Percentiles rank a stretch among this genome's conserved stretches.
phyloP scores from a whole-genome alignment of 352 stramenopile genomes.

The Thraustochytrium striatum region DNA sequence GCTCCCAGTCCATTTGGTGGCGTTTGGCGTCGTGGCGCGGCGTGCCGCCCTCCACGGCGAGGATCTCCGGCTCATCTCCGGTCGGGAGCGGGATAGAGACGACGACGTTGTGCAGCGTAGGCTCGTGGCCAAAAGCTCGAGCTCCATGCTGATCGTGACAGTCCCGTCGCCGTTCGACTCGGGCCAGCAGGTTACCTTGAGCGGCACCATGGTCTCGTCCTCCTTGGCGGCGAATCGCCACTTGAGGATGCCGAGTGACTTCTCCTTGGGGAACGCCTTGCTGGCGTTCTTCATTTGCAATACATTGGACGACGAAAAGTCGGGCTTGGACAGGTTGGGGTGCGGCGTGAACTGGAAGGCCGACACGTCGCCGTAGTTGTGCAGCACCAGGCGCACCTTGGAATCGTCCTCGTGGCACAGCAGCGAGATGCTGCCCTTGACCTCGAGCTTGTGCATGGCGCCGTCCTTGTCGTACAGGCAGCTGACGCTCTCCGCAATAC shows the following conservation, averaged over 20 bases:
- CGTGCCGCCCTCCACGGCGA: conserved; percentile 1
- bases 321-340: conserved; percentile 34
- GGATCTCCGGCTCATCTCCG: conserved; percentile 28
- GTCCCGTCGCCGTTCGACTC: conserved; percentile 28
- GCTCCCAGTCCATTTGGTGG: conserved; percentile 30
- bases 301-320: conserved; percentile 16
- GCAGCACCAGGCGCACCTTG: conserved; percentile 26
- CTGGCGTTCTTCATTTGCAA: conserved; percentile 38
- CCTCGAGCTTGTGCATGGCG: conserved; percentile 27
- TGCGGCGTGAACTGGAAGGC: conserved; percentile 19
- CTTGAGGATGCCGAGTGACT: conserved; percentile 38
- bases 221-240: conserved; percentile 42
- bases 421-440: conserved; percentile 28
- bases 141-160: conserved; percentile 33
- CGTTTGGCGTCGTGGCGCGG: conserved; percentile 2
- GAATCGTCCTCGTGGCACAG: conserved; percentile 38
- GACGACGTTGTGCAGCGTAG: conserved; percentile 4
- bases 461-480: conserved; percentile 36
- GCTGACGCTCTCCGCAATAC: neutral
- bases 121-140: conserved; percentile 25
- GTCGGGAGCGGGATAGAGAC: conserved; percentile 32
- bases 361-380: conserved; percentile 33
- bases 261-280: conserved; percentile 44
- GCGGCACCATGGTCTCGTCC: conserved; percentile 34
- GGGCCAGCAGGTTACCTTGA: conserved; percentile 39